Evolutionary conservation across 2,329 filamentous ascomycete genomes (phyloP).

Genomic region (Beauveria caledonica): DNA sequence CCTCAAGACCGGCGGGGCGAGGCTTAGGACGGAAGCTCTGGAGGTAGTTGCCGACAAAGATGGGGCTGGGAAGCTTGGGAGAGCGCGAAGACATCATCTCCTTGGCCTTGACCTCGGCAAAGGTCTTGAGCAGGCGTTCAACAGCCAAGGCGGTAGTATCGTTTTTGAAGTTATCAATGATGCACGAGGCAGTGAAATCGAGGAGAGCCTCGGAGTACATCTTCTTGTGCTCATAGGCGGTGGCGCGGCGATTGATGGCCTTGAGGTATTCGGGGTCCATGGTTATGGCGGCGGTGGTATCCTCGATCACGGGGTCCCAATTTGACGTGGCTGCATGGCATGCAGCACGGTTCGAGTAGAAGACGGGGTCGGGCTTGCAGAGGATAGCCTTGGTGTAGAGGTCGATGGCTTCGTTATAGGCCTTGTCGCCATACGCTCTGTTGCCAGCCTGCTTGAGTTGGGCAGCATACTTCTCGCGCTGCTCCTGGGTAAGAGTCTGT

Average conservation of each 20-base stretch:
- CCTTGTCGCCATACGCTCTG: slow-evolving; percentile 90
- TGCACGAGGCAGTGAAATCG: slow-evolving; percentile 97
- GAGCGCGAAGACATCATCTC: slow-evolving; percentile 77
- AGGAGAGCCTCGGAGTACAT: slow-evolving; percentile 90
- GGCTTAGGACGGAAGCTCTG: slow-evolving; percentile 90
- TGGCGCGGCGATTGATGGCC: slow-evolving; percentile 90
- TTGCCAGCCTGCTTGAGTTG: slow-evolving; percentile 95
- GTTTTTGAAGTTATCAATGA: slow-evolving; percentile 96
- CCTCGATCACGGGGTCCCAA: slow-evolving; percentile 94
- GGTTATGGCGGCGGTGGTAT: slow-evolving; percentile 88
- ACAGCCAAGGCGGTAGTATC: slow-evolving; percentile 82
- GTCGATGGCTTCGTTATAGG: slow-evolving; percentile 88
- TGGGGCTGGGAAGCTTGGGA: slow-evolving; percentile 86
- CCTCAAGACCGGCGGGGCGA: slow-evolving; percentile 73
- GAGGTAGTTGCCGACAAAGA: slow-evolving; percentile 96
- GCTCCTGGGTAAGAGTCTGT: slow-evolving; percentile 44
- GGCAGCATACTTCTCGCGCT: slow-evolving; percentile 77
- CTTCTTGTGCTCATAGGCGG: slow-evolving; percentile 89
- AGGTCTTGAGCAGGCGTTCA: slow-evolving; percentile 90
- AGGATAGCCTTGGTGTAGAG: slow-evolving; percentile 94
- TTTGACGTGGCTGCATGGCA: slow-evolving; percentile 91
- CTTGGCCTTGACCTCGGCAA: slow-evolving; percentile 89
- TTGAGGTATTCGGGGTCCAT: slow-evolving; percentile 96
- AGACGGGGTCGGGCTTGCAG: slow-evolving; percentile 95
- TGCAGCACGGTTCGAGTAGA: slow-evolving; percentile 96